These are phyloP conservation scores for Suillus plorans DNA, from an alignment of 768 basidiomycete genomes.

Conservation along the genomic window DNA sequence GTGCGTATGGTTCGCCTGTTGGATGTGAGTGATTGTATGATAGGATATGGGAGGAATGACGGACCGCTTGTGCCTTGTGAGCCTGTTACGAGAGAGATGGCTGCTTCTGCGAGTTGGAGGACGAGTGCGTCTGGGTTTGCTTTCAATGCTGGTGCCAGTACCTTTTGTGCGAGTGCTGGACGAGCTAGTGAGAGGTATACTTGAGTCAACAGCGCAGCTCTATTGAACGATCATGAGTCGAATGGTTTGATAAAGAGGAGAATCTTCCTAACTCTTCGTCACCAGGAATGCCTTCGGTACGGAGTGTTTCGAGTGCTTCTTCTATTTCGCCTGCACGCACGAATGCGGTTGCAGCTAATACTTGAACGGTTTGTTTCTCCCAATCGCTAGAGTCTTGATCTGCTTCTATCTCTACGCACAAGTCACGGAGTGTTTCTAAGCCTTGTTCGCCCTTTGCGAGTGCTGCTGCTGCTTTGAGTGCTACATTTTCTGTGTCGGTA, in stretches of 20 bases:
- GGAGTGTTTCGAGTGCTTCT: conserved; percentile 89
- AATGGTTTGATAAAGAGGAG: neutral
- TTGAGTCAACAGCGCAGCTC: conserved; percentile 80
- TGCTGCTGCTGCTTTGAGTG: conserved; percentile 67
- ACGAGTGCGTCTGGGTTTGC: conserved; percentile 91
- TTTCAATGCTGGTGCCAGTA: conserved; percentile 78
- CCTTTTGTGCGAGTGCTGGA: conserved; percentile 81
- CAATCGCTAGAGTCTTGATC: conserved; percentile 64
- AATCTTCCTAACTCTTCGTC: conserved; percentile 76
- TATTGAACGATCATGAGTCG: conserved; percentile 28
- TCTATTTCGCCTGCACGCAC: conserved; percentile 81
- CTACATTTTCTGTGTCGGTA: conserved; percentile 57
- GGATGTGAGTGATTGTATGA: neutral
- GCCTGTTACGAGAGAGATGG: conserved; percentile 71
- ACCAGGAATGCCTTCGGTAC: conserved; percentile 66
- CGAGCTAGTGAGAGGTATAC: conserved; percentile 91
- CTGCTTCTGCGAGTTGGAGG: conserved; percentile 86
- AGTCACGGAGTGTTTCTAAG: conserved; percentile 81
- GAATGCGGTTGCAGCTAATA: conserved; percentile 87
- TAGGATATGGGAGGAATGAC: neutral
- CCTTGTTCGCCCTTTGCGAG: conserved; percentile 65
- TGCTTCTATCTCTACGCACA: conserved; percentile 83
- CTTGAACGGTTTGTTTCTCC: conserved; percentile 74
- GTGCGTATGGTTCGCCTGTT: conserved; percentile 34
- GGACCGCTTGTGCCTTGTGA: conserved; percentile 56